These are phyloP conservation scores for Rostrohypoxylon terebratum DNA, from an alignment of 495 filamentous ascomycete species.

Conservation along the genomic window DNA sequence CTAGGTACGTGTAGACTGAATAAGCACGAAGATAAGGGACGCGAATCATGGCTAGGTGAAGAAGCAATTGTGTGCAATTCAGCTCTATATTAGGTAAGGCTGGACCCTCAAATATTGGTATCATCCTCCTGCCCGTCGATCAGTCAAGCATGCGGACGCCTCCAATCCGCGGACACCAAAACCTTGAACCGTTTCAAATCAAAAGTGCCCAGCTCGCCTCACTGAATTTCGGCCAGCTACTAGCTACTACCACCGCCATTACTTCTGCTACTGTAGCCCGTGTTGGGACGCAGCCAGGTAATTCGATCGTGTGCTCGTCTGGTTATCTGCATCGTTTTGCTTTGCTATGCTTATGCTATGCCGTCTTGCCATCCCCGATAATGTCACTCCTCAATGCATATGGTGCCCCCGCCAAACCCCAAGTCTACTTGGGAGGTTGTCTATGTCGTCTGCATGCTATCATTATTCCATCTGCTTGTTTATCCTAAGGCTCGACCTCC, in stretches of 20 bases:
- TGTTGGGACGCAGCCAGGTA: not conserved
- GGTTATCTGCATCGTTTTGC: not conserved
- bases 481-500: conserved; percentile 21
- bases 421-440: too few species aligned
- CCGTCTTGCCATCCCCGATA: not conserved
- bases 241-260: not conserved
- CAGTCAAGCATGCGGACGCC: not conserved
- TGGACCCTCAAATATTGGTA: conserved; percentile 25
- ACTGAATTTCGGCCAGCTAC: not conserved
- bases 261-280: not conserved
- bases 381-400: not conserved
- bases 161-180: not conserved
- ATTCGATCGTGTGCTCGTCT: not conserved
- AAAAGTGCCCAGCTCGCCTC: conserved; percentile 9
- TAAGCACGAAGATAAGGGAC: not conserved
- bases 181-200: conserved; percentile 15
- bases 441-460: not conserved
- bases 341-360: not conserved
- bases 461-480: not conserved
- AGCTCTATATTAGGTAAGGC: conserved; percentile 10
- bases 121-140: conserved; percentile 18
- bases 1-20: not conserved
- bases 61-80: conserved; percentile 19
- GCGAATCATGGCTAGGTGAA: not conserved
- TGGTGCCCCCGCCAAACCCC: too few species aligned